These are phyloP conservation scores for Begonia fuchsioides DNA, from an alignment of 306 rosid species.

Conservation along the genomic window DNA sequence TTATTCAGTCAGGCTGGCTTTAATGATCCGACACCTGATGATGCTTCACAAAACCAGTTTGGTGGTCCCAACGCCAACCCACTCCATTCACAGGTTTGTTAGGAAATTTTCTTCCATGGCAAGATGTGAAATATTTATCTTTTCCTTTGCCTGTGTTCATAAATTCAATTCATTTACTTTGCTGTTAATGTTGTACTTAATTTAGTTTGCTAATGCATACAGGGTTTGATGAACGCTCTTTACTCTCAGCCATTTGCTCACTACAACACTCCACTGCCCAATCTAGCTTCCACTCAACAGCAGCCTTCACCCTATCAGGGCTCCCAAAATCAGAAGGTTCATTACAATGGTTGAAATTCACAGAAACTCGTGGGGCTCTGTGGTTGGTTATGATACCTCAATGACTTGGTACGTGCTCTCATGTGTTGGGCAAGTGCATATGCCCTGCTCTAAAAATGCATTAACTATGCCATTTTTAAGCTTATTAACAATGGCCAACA, in stretches of 20 bases:
- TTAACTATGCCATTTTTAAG: constrained; percentile 30
- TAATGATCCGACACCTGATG: constrained; percentile 86
- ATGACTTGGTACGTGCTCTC: constrained; percentile 79
- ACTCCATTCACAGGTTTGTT: constrained; percentile 90
- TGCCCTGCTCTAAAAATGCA: constrained; percentile 32
- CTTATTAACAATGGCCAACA: constrained; percentile 15
- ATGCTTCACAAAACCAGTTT: constrained; percentile 67
- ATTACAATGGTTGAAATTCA: constrained; percentile 62
- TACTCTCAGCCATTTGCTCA: constrained; percentile 96
- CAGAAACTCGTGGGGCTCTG: constrained; percentile 23
- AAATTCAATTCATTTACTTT: neutral
- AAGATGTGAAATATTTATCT: constrained; percentile 1
- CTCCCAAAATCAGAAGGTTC: constrained; percentile 88
- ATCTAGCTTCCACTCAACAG: constrained; percentile 70
- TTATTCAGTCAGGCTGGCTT: constrained; percentile 88
- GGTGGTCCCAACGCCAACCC: constrained; percentile 63
- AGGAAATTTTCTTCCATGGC: neutral
- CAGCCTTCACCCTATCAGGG: constrained; percentile 70
- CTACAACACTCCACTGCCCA: constrained; percentile 82
- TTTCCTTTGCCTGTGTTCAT: neutral
- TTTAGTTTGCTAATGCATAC: constrained; percentile 8
- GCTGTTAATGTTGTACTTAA: neutral
- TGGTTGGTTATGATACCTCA: constrained; percentile 90
- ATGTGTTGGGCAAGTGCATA: constrained; percentile 28
- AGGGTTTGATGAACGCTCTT: constrained; percentile 79